A percentile compares a stretch with the other conserved stretches of the same genome.
phyloP scores from a whole-genome alignment of 1,284 basidiomycete species.

The Sporisorium exsertum region DNA sequence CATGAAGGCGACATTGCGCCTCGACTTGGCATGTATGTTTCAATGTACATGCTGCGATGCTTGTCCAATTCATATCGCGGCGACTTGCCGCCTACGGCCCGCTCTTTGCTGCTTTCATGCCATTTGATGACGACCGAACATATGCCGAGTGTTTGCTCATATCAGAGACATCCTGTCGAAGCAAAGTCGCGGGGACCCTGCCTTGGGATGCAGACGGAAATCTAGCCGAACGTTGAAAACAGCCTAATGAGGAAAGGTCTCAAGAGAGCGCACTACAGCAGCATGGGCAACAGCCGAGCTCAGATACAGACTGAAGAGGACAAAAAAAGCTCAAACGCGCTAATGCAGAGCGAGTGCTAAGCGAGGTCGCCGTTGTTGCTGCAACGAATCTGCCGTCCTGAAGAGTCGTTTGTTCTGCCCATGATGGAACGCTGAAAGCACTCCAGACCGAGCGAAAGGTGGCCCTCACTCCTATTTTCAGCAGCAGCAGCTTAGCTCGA shows the following conservation, averaged over 20 bases:
- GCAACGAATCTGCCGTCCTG: too few relatives aligned
- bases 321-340: slow-evolving; percentile 5
- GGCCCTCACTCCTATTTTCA: background rate
- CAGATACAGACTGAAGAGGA: background rate
- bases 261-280: background rate
- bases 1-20: background rate
- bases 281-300: background rate
- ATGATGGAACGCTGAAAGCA: background rate
- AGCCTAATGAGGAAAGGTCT: background rate
- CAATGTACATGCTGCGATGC: background rate
- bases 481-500: background rate
- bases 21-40: background rate
- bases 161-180: background rate
- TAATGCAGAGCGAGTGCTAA: slow-evolving; percentile 3
- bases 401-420: too few relatives aligned
- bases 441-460: background rate
- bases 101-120: background rate
- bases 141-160: background rate
- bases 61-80: background rate
- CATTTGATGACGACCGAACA: background rate
- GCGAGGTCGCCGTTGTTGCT: background rate
- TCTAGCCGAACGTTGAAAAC: background rate
- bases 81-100: background rate
- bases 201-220: background rate
- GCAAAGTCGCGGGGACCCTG: background rate